These are phyloP conservation scores for Pichia sp. DNA, from an alignment of 1,139 yeast genomes.

Conservation along the genomic window DNA sequence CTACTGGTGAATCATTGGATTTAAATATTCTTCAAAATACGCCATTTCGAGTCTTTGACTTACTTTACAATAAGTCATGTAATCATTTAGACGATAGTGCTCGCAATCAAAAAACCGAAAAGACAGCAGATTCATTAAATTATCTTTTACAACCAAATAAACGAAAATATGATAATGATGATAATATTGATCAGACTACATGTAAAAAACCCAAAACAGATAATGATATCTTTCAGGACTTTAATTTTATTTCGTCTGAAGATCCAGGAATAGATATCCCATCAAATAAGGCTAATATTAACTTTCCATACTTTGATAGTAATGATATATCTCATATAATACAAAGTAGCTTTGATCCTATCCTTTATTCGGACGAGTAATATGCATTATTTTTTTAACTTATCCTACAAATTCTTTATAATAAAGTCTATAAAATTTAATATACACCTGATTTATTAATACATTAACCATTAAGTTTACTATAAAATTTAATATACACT, in stretches of 20 bases:
- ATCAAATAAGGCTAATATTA: not conserved
- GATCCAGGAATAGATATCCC: not conserved
- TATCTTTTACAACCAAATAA: not conserved
- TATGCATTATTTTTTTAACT: not conserved
- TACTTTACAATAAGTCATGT: too few relatives aligned
- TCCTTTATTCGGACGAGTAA: slow-evolving; percentile 4
- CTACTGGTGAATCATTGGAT: not conserved
- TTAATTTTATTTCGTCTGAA: not conserved
- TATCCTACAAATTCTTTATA: not conserved
- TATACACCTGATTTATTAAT: not conserved
- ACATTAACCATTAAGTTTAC: not conserved
- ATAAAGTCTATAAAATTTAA: slow-evolving; percentile 1
- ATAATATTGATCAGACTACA: not conserved
- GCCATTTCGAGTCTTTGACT: not conserved
- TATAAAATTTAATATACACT: slow-evolving; percentile 2
- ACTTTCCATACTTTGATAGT: too few relatives aligned
- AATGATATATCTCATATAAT: not conserved
- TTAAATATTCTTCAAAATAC: not conserved
- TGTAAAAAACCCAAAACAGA: not conserved
- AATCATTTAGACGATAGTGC: too few relatives aligned
- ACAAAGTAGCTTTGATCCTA: slow-evolving; percentile 10
- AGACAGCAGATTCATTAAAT: too few relatives aligned
- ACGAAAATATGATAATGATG: not conserved
- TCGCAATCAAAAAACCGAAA: too few relatives aligned
- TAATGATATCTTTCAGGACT: not conserved